Percentiles rank a stretch among this genome's conserved stretches.
Evolutionary conservation across 2,329 filamentous ascomycete species (phyloP).

Genomic region (Lasiodiplodia gonubiensis): DNA sequence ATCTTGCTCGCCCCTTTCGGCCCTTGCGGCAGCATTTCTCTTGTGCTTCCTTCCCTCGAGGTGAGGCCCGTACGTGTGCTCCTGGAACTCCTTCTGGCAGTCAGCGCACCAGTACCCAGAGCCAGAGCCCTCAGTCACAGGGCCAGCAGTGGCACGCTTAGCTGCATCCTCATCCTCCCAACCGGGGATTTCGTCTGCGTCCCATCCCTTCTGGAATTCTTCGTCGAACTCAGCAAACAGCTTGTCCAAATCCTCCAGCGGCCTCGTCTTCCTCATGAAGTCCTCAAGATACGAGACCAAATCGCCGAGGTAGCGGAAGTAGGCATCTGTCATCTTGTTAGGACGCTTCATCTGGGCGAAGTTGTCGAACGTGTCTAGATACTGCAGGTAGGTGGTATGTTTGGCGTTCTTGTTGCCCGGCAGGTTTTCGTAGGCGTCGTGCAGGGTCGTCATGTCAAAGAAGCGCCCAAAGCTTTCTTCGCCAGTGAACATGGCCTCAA

Average conservation of each 20-base stretch:
- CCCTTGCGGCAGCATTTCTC: slow-evolving; percentile 73
- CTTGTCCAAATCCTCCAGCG: slow-evolving; percentile 83
- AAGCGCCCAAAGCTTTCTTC: slow-evolving; percentile 94
- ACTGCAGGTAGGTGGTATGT: slow-evolving; percentile 86
- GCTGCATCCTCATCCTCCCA: slow-evolving; percentile 62
- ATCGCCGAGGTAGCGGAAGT: slow-evolving; percentile 85
- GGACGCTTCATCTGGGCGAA: slow-evolving; percentile 79
- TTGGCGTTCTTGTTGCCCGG: slow-evolving; percentile 71
- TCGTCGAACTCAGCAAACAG: slow-evolving; percentile 76
- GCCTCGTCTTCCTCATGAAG: slow-evolving; percentile 83
- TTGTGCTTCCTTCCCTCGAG: slow-evolving; percentile 91
- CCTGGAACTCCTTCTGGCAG: slow-evolving; percentile 94
- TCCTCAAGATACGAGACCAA: slow-evolving; percentile 83
- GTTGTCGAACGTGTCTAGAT: slow-evolving; percentile 86
- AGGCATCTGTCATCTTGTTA: slow-evolving; percentile 90
- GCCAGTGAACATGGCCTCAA: slow-evolving; percentile 92
- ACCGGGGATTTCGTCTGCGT: slow-evolving; percentile 75
- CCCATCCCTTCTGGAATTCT: slow-evolving; percentile 86
- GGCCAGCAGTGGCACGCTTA: slow-evolving; percentile 43
- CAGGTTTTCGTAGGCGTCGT: slow-evolving; percentile 90
- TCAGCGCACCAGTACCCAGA: slow-evolving; percentile 87
- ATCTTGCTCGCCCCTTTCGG: slow-evolving; percentile 30
- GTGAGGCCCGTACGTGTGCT: slow-evolving; percentile 92
- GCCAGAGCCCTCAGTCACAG: slow-evolving; percentile 56
- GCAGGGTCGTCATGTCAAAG: slow-evolving; percentile 82